Evolutionary conservation across 768 basidiomycete species (phyloP).

Genomic region (Suillus clintonianus): DNA sequence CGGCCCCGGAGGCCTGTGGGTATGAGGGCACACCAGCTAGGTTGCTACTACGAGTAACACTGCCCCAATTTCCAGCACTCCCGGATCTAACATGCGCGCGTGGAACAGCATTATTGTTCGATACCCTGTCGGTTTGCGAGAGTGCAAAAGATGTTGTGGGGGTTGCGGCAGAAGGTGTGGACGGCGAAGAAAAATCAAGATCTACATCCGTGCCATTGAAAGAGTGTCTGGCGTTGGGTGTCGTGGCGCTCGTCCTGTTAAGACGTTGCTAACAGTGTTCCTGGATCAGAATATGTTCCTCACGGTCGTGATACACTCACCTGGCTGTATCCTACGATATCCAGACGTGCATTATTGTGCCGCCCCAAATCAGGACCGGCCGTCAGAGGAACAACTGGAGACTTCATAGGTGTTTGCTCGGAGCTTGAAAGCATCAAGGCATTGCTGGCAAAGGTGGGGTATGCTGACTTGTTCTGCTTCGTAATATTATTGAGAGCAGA

Average conservation of each 20-base stretch:
- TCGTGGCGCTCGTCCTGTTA: slow-evolving; percentile 48
- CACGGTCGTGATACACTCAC: slow-evolving; percentile 37
- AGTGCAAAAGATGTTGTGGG: slow-evolving; percentile 42
- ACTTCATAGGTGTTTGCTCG: slow-evolving; percentile 62
- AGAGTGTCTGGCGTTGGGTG: slow-evolving; percentile 67
- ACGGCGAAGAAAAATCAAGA: slow-evolving; percentile 57
- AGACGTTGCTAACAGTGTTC: slow-evolving; percentile 38
- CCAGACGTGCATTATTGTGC: slow-evolving; percentile 67
- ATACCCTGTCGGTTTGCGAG: slow-evolving; percentile 39
- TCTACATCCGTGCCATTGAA: slow-evolving; percentile 73
- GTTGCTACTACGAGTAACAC: slow-evolving; percentile 55
- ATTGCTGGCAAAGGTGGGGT: slow-evolving; percentile 59
- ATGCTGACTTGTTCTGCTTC: slow-evolving; percentile 84
- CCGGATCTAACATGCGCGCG: slow-evolving; percentile 71
- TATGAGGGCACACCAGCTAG: slow-evolving; percentile 51
- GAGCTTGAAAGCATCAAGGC: slow-evolving; percentile 50
- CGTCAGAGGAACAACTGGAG: slow-evolving; percentile 72
- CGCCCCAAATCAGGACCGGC: slow-evolving; percentile 85
- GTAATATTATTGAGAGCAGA: slow-evolving; percentile 58
- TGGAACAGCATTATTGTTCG: slow-evolving; percentile 32
- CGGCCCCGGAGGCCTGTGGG: slow-evolving; percentile 58
- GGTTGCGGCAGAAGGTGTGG: slow-evolving; percentile 50
- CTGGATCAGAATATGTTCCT: not conserved
- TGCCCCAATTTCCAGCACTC: slow-evolving; percentile 81
- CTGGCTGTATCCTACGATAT: slow-evolving; percentile 74